Percentiles rank a stretch among this genome's conserved stretches.
Evolutionary conservation across 164 flowering plant genomes (phyloP).

Genomic region (Vitis riparia): DNA sequence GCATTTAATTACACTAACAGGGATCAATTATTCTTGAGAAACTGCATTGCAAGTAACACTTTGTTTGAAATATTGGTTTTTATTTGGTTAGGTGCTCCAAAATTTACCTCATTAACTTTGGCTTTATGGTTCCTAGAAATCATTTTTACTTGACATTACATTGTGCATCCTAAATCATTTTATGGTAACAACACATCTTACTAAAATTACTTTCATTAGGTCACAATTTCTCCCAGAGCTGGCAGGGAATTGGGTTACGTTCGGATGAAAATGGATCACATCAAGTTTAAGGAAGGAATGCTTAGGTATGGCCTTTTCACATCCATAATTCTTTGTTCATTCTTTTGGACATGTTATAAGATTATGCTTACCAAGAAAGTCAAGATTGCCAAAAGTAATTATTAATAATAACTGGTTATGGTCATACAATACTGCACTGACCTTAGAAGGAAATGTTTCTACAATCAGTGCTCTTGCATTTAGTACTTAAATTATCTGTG

Average conservation of each 20-base stretch:
- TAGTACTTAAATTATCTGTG: not conserved
- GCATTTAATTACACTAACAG: too few relatives aligned
- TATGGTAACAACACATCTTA: too few relatives aligned
- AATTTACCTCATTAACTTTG: too few relatives aligned
- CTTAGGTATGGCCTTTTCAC: slow-evolving; percentile 49
- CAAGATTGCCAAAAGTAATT: not conserved
- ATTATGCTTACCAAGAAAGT: not conserved
- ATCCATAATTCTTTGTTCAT: not conserved
- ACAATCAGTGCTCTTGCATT: not conserved
- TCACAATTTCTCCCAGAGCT: slow-evolving; percentile 91
- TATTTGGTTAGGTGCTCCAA: too few relatives aligned
- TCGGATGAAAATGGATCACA: slow-evolving; percentile 76
- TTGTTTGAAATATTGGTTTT: too few relatives aligned
- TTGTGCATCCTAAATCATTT: slow-evolving; percentile 6
- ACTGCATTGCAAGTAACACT: too few relatives aligned
- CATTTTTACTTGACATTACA: not conserved
- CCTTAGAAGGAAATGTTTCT: not conserved
- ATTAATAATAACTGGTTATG: not conserved
- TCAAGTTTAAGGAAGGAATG: slow-evolving; percentile 74
- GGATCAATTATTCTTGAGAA: too few relatives aligned
- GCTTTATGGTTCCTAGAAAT: not conserved
- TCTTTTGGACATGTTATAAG: not conserved
- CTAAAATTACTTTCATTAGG: slow-evolving; percentile 28
- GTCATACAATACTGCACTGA: not conserved
- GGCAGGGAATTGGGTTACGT: slow-evolving; percentile 93